Evolutionary conservation across 2,329 filamentous ascomycete species (phyloP), one percentile per base, ranked within the genome.

Genomic region (Paecilomyces dactylethromorphus): DNA sequence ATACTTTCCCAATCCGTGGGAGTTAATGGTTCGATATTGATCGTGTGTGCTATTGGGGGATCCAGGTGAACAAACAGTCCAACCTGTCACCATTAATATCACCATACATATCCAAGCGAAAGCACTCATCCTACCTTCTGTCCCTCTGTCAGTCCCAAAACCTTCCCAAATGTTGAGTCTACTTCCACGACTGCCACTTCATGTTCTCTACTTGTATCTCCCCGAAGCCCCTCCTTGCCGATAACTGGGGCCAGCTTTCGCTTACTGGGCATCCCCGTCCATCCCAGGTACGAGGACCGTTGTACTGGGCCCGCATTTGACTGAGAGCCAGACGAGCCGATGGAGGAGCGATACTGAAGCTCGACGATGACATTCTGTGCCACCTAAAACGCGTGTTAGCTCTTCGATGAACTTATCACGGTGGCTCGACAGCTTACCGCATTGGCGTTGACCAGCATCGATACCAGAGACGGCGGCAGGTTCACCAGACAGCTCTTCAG

Each of bases 241-340:
- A 94, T 85, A 29, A 92, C 82, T 0, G 90, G 84, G 12, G 87
- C 85, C 65, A 89, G 79, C 72, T 87, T 89, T 69, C 90, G 86
- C 81, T 92, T 95, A 80, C 92, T 97, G 64, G 92, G 89, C 91
- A 99, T 95, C 66, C 94, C 94, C 11, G 94, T 97, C 94, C 94
- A 99, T 73, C 94, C 94, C 60, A 96, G 82, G 72, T 89, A 99
- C 67, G 95, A 82, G 54, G 90, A 95, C 68, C 83, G 84, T 66
- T 86, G 84, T 56, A 80, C 72, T 45, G 79, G 69, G 66, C 80
- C 78, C 26, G 78, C 69, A 64, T 80, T 78, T 54, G 74, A 70
- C 56, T 79, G 68, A 58, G 77, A 71, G 57, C 74, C 39, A 8
- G 39, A 45, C 15, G 39, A 45, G 15, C 39, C n/a, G 22, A 24